A percentile compares a stretch with the other conserved stretches of the same genome.
These are phyloP conservation scores for Cordyceps tenuipes DNA, from an alignment of 2,329 filamentous ascomycete genomes.

Conservation along the genomic window DNA sequence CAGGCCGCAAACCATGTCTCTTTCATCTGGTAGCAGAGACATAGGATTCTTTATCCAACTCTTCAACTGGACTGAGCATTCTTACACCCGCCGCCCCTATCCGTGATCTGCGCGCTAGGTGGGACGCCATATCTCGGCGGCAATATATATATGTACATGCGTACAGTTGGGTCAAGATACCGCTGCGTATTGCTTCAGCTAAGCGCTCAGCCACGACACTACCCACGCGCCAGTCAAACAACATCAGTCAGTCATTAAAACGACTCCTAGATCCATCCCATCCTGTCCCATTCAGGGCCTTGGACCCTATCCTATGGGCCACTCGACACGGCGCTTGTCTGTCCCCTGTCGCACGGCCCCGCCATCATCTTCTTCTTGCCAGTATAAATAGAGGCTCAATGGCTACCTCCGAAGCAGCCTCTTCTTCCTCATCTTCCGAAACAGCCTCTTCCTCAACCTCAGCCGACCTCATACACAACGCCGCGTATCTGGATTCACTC, in stretches of 20 bases:
- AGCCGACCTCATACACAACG: slow-evolving; percentile 16
- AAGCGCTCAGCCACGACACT: slow-evolving; percentile 1
- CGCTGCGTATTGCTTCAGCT: background rate
- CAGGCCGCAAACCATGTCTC: background rate
- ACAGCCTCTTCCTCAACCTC: slow-evolving; percentile 14
- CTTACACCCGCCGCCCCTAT: background rate
- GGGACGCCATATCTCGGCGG: background rate
- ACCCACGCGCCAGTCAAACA: background rate
- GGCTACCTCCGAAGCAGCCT: slow-evolving; percentile 11
- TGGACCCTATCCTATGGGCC: background rate
- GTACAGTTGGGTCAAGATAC: background rate
- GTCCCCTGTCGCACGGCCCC: slow-evolving; percentile 2
- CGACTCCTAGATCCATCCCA: background rate
- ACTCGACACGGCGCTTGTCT: background rate
- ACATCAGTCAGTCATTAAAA: background rate
- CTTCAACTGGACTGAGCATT: background rate
- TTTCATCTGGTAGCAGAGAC: background rate
- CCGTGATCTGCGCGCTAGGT: background rate
- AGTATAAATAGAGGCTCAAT: slow-evolving; percentile 2
- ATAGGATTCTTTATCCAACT: background rate
- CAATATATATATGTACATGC: too few species aligned
- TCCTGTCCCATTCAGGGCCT: background rate
- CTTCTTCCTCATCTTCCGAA: slow-evolving; percentile 10
- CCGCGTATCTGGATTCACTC: slow-evolving; percentile 42
- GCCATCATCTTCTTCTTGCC: background rate